Base-by-base conservation (phyloP, 108 stramenopile genomes). In the Fragilaria crotonensis region DNA sequence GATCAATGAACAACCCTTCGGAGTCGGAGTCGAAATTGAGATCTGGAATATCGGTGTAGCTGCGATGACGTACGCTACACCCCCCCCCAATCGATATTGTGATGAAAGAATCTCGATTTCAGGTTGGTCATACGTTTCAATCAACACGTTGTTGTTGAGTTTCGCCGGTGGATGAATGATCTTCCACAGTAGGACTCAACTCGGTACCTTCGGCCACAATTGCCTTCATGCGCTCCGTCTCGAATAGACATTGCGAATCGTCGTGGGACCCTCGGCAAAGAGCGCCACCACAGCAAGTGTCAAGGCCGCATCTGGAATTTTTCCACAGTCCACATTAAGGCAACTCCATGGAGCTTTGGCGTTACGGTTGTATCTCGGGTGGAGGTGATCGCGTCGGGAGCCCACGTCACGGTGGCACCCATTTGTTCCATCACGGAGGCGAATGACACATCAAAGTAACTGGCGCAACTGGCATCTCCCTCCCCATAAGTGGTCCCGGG, bases 141-240 rank as follows among this genome's bases (percentile, higher is more conserved):
- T 96, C 19, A 91, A 62, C 11, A 96, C 95, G 64, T 89, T 85
- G 54, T 87, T 77, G 50, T 87, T 92, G 58, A 95, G 49, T 60
- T 80, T 90, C n/a, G 66, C 52, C 0, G 94, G 92, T 44, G 95
- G 95, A 44, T 89, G 89, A 59, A 98, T 92, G 47, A 96, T 75
- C 97, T 62, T 96, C 95, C 17, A 92, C 90, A 2, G 62, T 87
- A 11, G 93, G 95, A 47, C 97, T 95, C 27, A 98, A 76, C 60
- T 98, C 96, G 20, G 91, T 93, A 63, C 94, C 91, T 79, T 98
- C 97, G 3, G 95, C 90, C 26, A 98, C 95, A 67, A 98, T 96
- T 18, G 97, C 97, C 75, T 93, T 95, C 97, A 98, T 98, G 18
- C 97, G 80, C 63, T 98, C 97, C n/a, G 95, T 98, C 62, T 98